Evolutionary conservation across 768 basidiomycete species (phyloP).

Genomic region (Auricularia cornea): DNA sequence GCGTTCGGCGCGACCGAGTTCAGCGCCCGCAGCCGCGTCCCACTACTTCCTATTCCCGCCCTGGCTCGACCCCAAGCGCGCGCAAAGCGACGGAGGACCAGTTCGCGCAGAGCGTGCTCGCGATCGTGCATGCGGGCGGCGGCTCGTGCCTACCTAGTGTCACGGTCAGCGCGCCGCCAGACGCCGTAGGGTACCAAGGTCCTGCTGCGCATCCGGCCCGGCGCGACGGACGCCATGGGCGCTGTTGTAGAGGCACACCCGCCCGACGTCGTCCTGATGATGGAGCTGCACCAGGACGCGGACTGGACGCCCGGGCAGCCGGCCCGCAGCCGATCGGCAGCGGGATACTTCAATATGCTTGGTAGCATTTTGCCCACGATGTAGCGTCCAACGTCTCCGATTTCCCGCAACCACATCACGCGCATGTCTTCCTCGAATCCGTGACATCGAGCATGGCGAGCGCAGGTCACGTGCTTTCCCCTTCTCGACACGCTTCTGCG

Average conservation of each 20-base stretch:
- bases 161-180: background rate
- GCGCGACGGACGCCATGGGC: background rate
- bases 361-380: background rate
- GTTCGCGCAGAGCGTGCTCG: background rate
- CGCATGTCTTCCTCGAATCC: background rate
- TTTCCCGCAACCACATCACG: background rate
- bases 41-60: background rate
- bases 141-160: background rate
- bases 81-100: background rate
- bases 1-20: background rate
- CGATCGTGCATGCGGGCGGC: background rate
- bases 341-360: background rate
- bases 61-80: background rate
- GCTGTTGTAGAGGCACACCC: background rate
- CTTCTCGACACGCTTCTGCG: background rate
- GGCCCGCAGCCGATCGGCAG: background rate
- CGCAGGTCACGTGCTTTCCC: background rate
- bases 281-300: background rate
- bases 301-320: background rate
- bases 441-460: background rate
- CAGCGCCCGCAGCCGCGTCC: background rate
- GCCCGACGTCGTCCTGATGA: background rate
- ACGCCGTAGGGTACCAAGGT: background rate
- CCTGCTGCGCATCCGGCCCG: background rate
- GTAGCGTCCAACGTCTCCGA: background rate